Conservation (phyloP, 2,329 filamentous ascomycete species). For the Monilinia laxa region DNA sequence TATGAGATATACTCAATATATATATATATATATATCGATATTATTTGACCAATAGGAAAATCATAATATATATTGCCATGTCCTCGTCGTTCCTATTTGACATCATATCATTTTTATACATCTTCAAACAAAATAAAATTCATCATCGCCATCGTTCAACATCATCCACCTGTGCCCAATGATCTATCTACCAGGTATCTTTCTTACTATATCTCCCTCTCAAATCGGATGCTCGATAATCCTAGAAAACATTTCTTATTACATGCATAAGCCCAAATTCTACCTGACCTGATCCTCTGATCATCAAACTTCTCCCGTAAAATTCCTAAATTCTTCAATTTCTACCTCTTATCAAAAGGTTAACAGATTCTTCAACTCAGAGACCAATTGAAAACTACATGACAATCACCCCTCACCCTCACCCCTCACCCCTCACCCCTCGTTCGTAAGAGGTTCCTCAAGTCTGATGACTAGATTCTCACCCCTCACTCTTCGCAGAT, state of each 20-base stretch:
- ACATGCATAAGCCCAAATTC: conserved; percentile 24
- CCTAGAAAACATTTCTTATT: conserved; percentile 18
- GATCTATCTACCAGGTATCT: too few relatives aligned
- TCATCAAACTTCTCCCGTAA: neutral
- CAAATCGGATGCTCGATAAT: conserved; percentile 28
- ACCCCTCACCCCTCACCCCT: neutral
- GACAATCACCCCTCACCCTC: neutral
- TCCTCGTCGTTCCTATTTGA: too few relatives aligned
- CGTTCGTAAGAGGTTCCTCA: neutral
- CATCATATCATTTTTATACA: too few relatives aligned
- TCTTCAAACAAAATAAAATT: too few relatives aligned
- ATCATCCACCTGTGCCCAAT: too few relatives aligned
- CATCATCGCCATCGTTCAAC: too few relatives aligned
- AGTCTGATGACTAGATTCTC: conserved; percentile 37
- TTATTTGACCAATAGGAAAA: too few relatives aligned
- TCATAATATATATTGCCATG: too few relatives aligned
- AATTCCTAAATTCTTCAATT: neutral
- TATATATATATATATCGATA: too few relatives aligned
- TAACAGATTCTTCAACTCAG: neutral
- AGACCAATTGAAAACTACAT: conserved; percentile 8
- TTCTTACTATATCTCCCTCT: conserved; percentile 23
- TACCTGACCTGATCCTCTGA: conserved; percentile 17
- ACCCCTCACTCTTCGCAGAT: conserved; percentile 36
- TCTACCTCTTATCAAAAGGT: neutral
- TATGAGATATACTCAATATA: too few relatives aligned